These are phyloP conservation scores for Vitis hybrid DNA, from an alignment of 177 flowering plant species.

Conservation along the genomic window DNA sequence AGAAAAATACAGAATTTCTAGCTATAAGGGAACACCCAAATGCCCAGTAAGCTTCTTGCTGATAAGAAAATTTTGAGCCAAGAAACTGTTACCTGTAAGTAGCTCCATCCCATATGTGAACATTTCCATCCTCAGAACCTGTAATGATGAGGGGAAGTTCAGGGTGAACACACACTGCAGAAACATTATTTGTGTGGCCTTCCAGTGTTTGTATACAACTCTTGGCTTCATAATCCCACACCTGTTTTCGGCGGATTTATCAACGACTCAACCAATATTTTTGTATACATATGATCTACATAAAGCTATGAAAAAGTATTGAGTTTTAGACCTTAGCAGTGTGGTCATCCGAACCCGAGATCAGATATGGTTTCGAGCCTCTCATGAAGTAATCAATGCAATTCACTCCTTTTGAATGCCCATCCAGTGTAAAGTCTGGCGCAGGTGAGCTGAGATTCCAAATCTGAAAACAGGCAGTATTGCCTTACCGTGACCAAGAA, in stretches of 20 bases:
- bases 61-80: neutral
- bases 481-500: neutral
- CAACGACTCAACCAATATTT: neutral
- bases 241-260: neutral
- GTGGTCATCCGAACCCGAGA: conserved; percentile 19
- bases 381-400: conserved; percentile 19
- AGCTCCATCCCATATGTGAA: conserved; percentile 15
- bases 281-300: neutral
- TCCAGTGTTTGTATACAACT: conserved; percentile 13
- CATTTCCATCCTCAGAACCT: conserved; percentile 20
- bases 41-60: neutral
- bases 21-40: neutral
- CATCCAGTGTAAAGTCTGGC: conserved; percentile 13
- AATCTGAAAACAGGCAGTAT: neutral
- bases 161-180: conserved; percentile 17
- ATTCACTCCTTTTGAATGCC: conserved; percentile 9
- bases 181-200: conserved; percentile 15
- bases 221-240: conserved; percentile 18
- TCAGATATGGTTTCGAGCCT: conserved; percentile 8
- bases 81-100: neutral
- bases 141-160: conserved; percentile 16
- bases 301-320: neutral
- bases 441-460: conserved; percentile 9
- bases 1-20: neutral
- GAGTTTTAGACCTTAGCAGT: conserved; percentile 10